Evolutionary conservation across 2,329 filamentous ascomycete species (phyloP).

Genomic region (Metarhizium album): DNA sequence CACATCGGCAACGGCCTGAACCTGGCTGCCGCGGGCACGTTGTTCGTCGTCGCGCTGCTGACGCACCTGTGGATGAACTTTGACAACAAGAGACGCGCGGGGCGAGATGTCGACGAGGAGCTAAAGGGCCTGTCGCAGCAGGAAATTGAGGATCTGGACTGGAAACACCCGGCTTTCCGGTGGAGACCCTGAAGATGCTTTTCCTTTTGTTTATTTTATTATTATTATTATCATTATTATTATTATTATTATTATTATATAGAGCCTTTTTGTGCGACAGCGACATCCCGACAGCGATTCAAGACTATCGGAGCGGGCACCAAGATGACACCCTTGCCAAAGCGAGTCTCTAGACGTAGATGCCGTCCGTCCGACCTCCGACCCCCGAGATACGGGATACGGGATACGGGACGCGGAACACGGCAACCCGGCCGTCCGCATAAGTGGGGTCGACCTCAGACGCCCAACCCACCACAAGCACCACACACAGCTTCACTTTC

Average conservation of each 20-base stretch:
- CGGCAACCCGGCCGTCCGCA: neutral
- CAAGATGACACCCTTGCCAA: too few relatives aligned
- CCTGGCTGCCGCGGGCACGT: conserved; percentile 42
- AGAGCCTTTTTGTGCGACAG: too few relatives aligned
- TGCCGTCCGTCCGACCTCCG: too few relatives aligned
- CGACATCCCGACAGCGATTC: too few relatives aligned
- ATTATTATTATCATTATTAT: too few relatives aligned
- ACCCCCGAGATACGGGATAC: neutral
- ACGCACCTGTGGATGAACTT: conserved; percentile 49
- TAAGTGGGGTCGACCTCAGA: neutral
- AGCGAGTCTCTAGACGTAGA: too few relatives aligned
- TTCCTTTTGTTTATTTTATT: too few relatives aligned
- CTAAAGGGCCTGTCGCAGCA: conserved; percentile 40
- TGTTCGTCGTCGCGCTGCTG: conserved; percentile 36
- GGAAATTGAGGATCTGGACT: conserved; percentile 51
- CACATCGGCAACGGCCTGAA: conserved; percentile 64
- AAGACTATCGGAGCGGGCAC: too few relatives aligned
- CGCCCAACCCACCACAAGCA: too few relatives aligned
- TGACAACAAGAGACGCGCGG: conserved; percentile 40
- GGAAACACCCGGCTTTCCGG: conserved; percentile 54
- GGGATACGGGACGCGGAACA: too few relatives aligned
- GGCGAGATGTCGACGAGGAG: conserved; percentile 26
- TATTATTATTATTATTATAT: too few relatives aligned
- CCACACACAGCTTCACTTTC: too few relatives aligned
- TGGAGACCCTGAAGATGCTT: conserved; percentile 38